phyloP scores from a whole-genome alignment of 163 green algal species.

The Coccomyxa subellipsoidea region DNA sequence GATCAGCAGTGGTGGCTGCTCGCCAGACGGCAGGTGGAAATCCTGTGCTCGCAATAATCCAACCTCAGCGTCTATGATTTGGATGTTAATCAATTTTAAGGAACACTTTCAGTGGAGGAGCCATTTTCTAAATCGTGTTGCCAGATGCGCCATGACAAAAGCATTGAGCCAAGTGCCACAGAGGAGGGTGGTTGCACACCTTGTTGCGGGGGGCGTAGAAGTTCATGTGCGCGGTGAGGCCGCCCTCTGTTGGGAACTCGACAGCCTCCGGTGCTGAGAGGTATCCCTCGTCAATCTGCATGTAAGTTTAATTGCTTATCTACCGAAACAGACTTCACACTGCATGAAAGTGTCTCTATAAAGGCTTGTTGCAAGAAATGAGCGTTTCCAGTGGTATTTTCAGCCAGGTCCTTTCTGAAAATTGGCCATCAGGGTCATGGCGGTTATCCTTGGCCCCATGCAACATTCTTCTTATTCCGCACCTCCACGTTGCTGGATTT shows the following conservation, averaged over 20 bases:
- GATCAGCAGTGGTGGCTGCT: conserved; percentile 67
- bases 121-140: too few relatives aligned
- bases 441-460: too few relatives aligned
- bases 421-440: too few relatives aligned
- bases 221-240: conserved; percentile 55
- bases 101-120: too few relatives aligned
- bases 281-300: conserved; percentile 49
- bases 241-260: conserved; percentile 50
- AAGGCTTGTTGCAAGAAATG: too few relatives aligned
- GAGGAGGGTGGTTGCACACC: background rate
- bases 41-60: conserved; percentile 38
- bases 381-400: too few relatives aligned
- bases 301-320: background rate
- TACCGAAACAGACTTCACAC: background rate
- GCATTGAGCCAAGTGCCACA: too few relatives aligned
- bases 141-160: too few relatives aligned
- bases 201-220: conserved; percentile 61
- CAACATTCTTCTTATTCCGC: too few relatives aligned
- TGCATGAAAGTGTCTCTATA: too few relatives aligned
- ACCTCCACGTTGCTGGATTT: conserved; percentile 35
- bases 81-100: conserved; percentile 35
- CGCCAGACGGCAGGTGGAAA: conserved; percentile 47
- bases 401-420: too few relatives aligned
- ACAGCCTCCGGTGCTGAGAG: conserved; percentile 51
- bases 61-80: conserved; percentile 22